Evolutionary conservation across 495 filamentous ascomycete species (phyloP), one percentile per base, ranked within the genome.

Genomic region (Lindgomyces ingoldianus): DNA sequence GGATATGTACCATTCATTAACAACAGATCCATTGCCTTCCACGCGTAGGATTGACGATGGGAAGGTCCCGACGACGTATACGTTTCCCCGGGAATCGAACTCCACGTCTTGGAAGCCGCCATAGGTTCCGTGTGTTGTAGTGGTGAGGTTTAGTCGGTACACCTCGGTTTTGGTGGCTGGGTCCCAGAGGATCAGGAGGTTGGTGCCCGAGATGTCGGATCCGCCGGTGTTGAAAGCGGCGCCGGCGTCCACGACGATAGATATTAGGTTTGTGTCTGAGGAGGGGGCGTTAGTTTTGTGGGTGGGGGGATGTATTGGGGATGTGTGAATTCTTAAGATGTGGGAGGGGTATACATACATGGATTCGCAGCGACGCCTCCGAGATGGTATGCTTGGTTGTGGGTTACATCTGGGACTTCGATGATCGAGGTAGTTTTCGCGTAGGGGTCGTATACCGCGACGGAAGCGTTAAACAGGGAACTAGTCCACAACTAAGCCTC

Each of bases 61-160:
- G 26, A 30, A 63, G 2, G 36, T 47, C 2, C 51, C 51, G 0
- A 63, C 50, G 4, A 63, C 51, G 21, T 63, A 63, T 25, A 39
- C 22, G 24, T 63, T 55, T 1, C 33, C 42, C 18, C 29, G 6
- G 3, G 11, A 14, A 24, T 63, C 60, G 22, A 39, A 42, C 19
- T 63, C 60, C 1, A 63, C n/a, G 21, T 63, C 60, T 25, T 56
- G 49, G 18, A 56, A 56, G 18, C 39, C 60, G 3, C 60, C 60
- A 25, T 55, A 63, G 21, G 6, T 47, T 10, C 60, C 60, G 19
- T 56, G 33, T 12, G 60, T 47, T 1, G 46, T 47, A 4, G 42
- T 39, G 2, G 58, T 62, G 2, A 62, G 33, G 30, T 62, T 62
- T 9, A 29, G 22, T 19, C 29, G n/a, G 22, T 52, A 62, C 3